These are phyloP conservation scores for Neophaeococcomyces aloes DNA, from an alignment of 2,329 filamentous ascomycete genomes.

Conservation along the genomic window DNA sequence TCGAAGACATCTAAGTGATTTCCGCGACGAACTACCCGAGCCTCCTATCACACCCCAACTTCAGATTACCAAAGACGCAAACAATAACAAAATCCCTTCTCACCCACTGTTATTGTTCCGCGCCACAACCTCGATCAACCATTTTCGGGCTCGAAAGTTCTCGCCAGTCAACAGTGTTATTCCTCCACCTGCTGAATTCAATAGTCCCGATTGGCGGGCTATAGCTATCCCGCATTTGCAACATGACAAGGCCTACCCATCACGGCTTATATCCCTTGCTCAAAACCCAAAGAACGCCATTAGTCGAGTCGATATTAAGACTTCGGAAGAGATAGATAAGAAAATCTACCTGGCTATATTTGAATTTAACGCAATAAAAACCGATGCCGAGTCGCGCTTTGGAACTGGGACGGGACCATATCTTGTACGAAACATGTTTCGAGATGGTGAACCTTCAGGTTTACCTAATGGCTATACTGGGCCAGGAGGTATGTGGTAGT, in stretches of 20 bases:
- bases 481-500: neutral
- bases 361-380: neutral
- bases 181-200: neutral
- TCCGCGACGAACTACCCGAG: neutral
- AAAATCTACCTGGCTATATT: conserved; percentile 3
- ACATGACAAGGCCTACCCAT: neutral
- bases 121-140: neutral
- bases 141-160: neutral
- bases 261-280: neutral
- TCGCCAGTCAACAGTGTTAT: neutral
- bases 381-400: neutral
- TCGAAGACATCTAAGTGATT: too few species aligned
- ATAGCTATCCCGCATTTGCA: neutral
- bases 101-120: conserved; percentile 2
- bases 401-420: neutral
- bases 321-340: neutral
- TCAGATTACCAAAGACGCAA: neutral
- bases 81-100: neutral
- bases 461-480: neutral
- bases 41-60: neutral
- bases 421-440: neutral
- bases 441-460: neutral
- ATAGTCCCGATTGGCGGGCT: neutral
- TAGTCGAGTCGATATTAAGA: neutral
- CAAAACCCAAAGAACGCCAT: neutral